Percentiles rank a stretch among this genome's conserved stretches.
Evolutionary conservation across 2,329 filamentous ascomycete genomes (phyloP).

Genomic region (Xylariaceae sp.): DNA sequence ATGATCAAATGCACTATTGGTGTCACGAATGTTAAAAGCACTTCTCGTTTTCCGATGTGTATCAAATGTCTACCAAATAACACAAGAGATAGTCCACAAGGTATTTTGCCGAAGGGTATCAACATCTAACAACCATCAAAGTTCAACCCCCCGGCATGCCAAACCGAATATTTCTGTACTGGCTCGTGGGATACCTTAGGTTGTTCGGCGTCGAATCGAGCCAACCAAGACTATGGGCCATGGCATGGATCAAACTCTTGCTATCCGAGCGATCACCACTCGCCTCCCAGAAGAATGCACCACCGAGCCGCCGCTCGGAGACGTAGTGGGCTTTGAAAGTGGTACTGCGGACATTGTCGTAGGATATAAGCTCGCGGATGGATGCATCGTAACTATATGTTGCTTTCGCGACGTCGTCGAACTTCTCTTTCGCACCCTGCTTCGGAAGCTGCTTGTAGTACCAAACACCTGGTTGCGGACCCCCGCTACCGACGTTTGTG

Average conservation of each 20-base stretch:
- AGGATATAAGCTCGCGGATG: slow-evolving; percentile 64
- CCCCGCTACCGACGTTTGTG: slow-evolving; percentile 60
- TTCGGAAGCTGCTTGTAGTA: slow-evolving; percentile 71
- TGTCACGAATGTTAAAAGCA: background rate
- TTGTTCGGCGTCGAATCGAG: slow-evolving; percentile 53
- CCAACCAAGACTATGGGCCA: slow-evolving; percentile 45
- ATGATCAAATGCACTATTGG: background rate
- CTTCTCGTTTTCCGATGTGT: background rate
- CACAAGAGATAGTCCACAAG: background rate
- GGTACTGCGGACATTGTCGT: slow-evolving; percentile 61
- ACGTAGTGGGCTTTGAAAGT: slow-evolving; percentile 64
- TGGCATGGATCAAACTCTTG: slow-evolving; percentile 57
- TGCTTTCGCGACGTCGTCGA: slow-evolving; percentile 58
- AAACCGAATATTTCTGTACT: slow-evolving; percentile 56
- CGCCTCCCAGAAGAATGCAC: slow-evolving; percentile 83
- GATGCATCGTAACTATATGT: slow-evolving; percentile 68
- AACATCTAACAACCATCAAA: too few relatives aligned
- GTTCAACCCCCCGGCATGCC: slow-evolving; percentile 29
- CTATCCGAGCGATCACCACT: slow-evolving; percentile 58
- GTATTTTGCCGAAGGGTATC: background rate
- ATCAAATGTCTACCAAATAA: background rate
- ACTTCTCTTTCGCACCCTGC: slow-evolving; percentile 52
- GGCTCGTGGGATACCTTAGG: slow-evolving; percentile 54
- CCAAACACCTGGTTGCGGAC: slow-evolving; percentile 51
- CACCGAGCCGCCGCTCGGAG: slow-evolving; percentile 59